Conservation (phyloP, 1,139 yeast genomes). For the Yamadazyma friedrichii region DNA sequence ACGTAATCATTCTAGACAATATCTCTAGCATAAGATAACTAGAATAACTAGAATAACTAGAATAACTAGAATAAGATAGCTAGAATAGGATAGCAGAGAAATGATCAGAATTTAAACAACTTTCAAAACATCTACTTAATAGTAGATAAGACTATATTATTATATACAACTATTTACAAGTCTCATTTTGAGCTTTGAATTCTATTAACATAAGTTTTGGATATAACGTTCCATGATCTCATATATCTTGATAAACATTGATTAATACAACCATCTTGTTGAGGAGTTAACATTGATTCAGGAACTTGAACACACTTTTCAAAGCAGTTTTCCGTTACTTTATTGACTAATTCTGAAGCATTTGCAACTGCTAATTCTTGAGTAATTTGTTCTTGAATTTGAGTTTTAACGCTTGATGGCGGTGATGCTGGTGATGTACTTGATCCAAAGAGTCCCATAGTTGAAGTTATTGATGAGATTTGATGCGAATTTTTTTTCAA, state of each 20-base stretch:
- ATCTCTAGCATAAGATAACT: no score
- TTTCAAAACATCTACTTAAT: no score
- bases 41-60: no score
- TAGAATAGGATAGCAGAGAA: no score
- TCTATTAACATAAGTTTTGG: conserved; percentile 72
- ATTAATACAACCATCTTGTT: conserved; percentile 54
- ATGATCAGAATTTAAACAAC: no score
- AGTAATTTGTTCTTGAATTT: conserved; percentile 68
- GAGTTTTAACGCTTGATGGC: conserved; percentile 38
- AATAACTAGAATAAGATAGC: no score
- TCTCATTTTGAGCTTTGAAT: conserved; percentile 41
- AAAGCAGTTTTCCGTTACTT: conserved; percentile 87
- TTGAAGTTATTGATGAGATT: conserved; percentile 1
- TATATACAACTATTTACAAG: background rate
- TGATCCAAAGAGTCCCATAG: conserved; percentile 6
- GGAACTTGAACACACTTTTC: conserved; percentile 68
- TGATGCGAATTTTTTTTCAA: background rate
- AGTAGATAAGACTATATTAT: no score
- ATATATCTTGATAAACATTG: conserved; percentile 85
- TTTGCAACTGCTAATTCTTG: conserved; percentile 87
- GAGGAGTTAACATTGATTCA: conserved; percentile 32
- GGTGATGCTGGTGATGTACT: background rate
- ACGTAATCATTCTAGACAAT: no score
- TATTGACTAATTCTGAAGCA: conserved; percentile 83
- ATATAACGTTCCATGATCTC: conserved; percentile 86